A percentile compares a stretch with the other conserved stretches of the same genome.
phyloP scores from a whole-genome alignment of 176 grass and related monocot species.

The Paspalum notatum region DNA sequence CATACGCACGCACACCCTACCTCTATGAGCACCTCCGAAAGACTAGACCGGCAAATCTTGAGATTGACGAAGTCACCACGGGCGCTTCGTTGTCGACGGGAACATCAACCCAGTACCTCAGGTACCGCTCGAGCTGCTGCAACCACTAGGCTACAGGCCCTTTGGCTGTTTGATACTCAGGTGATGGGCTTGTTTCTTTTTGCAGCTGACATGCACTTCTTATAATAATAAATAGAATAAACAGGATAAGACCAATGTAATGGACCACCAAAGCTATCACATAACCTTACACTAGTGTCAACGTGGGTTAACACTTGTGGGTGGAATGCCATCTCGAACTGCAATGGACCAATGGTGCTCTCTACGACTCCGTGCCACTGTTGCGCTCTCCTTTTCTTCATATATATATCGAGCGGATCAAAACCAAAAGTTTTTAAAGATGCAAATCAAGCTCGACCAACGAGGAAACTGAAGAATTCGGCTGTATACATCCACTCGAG shows the following conservation, averaged over 20 bases:
- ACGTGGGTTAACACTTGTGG: not conserved
- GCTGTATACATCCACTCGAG: not conserved
- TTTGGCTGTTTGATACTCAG: no score
- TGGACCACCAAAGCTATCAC: not conserved
- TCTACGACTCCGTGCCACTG: not conserved
- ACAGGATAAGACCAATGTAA: not conserved
- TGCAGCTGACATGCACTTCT: not conserved
- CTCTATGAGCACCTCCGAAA: no score
- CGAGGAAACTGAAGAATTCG: not conserved
- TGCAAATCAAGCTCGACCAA: not conserved
- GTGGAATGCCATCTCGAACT: constrained; percentile 15
- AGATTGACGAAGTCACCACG: no score
- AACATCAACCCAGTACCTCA: no score
- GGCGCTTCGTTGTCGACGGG: no score
- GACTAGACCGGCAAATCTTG: no score
- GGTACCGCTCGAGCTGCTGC: no score
- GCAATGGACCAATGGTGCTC: not conserved
- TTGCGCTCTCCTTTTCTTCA: not conserved
- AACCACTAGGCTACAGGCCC: no score
- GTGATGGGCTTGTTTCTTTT: not conserved
- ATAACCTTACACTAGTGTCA: not conserved
- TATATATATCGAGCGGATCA: not conserved
- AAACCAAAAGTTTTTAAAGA: constrained; percentile 2
- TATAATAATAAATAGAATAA: constrained; percentile 3
- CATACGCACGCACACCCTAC: no score